Evolutionary conservation across 1,139 yeast genomes (phyloP).

Genomic region (Candida tetrigidarum): DNA sequence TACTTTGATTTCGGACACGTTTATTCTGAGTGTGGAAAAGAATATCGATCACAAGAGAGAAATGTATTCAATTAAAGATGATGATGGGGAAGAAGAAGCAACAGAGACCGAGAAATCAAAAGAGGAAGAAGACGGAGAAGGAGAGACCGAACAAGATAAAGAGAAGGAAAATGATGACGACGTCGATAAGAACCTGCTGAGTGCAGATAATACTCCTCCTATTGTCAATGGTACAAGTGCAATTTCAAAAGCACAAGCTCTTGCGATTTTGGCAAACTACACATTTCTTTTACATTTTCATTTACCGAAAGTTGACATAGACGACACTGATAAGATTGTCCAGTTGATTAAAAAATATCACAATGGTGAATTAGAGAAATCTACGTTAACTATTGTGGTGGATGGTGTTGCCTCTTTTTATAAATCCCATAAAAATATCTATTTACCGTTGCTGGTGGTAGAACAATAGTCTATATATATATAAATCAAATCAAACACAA

Average conservation of each 20-base stretch:
- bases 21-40: constrained; percentile 1
- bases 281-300: constrained; percentile 30
- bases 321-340: constrained; percentile 9
- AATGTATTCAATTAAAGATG: neutral
- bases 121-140: neutral
- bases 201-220: too few species aligned
- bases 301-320: constrained; percentile 14
- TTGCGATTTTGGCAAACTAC: constrained; percentile 26
- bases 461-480: constrained; percentile 8
- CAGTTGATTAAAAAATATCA: neutral
- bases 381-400: constrained; percentile 20
- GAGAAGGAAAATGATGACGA: neutral
- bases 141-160: neutral
- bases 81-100: neutral
- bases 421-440: constrained; percentile 33
- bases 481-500: too few species aligned
- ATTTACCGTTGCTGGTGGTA: constrained; percentile 37
- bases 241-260: constrained; percentile 8
- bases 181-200: too few species aligned
- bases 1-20: constrained; percentile 10
- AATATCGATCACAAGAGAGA: neutral
- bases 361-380: constrained; percentile 19
- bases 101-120: neutral
- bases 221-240: neutral
- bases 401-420: constrained; percentile 35